These are phyloP conservation scores for Apiotrichum siamense DNA, from an alignment of 1,284 basidiomycete genomes.

Conservation along the genomic window DNA sequence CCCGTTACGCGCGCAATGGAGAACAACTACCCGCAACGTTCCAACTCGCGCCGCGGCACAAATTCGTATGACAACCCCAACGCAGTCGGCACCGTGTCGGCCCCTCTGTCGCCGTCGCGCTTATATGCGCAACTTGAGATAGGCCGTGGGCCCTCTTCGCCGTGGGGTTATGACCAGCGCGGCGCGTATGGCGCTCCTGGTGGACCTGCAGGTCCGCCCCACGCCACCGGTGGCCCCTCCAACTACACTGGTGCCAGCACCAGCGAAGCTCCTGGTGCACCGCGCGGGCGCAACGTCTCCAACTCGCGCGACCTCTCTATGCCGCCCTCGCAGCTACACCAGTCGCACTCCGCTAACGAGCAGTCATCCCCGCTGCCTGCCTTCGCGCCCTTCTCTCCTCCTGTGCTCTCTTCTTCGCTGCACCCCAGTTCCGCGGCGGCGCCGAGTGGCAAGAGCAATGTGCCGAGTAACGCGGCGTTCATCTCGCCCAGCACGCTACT, in stretches of 20 bases:
- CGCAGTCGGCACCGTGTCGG: constrained; percentile 42
- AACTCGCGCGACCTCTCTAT: constrained; percentile 10
- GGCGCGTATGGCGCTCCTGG: constrained; percentile 15
- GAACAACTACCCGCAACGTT: constrained; percentile 5
- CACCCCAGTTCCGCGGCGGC: constrained; percentile 13
- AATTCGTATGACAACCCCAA: constrained; percentile 30
- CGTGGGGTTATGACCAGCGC: constrained; percentile 8
- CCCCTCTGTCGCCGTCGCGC: constrained; percentile 43
- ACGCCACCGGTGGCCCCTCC: constrained; percentile 5
- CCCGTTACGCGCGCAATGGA: constrained; percentile 4
- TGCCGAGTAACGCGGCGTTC: constrained; percentile 14
- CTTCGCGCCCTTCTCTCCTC: constrained; percentile 40
- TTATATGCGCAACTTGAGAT: constrained; percentile 43
- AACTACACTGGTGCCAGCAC: not conserved
- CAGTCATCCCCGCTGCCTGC: constrained; percentile 29
- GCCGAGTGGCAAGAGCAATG: not conserved
- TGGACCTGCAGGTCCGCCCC: not conserved
- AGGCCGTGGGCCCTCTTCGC: constrained; percentile 17
- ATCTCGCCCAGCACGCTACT: constrained; percentile 39
- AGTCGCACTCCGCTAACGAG: constrained; percentile 3
- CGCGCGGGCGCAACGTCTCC: constrained; percentile 7
- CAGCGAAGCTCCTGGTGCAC: not conserved
- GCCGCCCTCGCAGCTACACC: constrained; percentile 7
- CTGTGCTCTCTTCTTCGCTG: constrained; percentile 17
- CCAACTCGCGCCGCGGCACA: constrained; percentile 6